A percentile compares a stretch with the other conserved stretches of the same genome.
Conservation (phyloP, 495 filamentous ascomycete genomes). For the Neurospora sp. region DNA sequence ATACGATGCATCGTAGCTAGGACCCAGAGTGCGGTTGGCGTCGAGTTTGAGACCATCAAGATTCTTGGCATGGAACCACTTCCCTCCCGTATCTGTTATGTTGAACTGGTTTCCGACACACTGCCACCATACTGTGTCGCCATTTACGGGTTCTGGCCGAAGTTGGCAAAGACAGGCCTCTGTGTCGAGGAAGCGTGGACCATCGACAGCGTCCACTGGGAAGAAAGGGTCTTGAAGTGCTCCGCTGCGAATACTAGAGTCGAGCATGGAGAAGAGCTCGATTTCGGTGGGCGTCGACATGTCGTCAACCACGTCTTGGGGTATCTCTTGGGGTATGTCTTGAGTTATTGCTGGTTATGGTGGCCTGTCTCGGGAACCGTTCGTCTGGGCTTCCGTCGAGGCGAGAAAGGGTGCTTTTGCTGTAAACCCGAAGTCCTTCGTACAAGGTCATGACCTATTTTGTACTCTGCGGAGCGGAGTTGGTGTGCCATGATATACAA, state of each 20-base stretch:
- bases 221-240: slow-evolving; percentile 23
- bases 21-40: slow-evolving; percentile 6
- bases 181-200: slow-evolving; percentile 31
- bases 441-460: background rate
- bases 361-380: background rate
- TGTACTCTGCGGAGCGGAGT: background rate
- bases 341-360: background rate
- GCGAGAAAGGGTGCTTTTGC: background rate
- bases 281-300: background rate
- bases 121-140: slow-evolving; percentile 20
- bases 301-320: background rate
- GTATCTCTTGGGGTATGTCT: background rate
- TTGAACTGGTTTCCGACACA: slow-evolving; percentile 29
- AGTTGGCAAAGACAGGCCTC: slow-evolving; percentile 30
- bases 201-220: slow-evolving; percentile 11
- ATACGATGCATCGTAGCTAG: slow-evolving; percentile 20
- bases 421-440: background rate
- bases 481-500: background rate
- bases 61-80: slow-evolving; percentile 28
- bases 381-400: background rate
- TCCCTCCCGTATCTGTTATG: slow-evolving; percentile 20
- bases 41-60: background rate
- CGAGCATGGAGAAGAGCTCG: background rate
- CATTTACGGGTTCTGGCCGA: slow-evolving; percentile 3
- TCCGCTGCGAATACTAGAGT: background rate